Conservation (phyloP, 768 basidiomycete species). For the Rhizopogon vinicolor region DNA sequence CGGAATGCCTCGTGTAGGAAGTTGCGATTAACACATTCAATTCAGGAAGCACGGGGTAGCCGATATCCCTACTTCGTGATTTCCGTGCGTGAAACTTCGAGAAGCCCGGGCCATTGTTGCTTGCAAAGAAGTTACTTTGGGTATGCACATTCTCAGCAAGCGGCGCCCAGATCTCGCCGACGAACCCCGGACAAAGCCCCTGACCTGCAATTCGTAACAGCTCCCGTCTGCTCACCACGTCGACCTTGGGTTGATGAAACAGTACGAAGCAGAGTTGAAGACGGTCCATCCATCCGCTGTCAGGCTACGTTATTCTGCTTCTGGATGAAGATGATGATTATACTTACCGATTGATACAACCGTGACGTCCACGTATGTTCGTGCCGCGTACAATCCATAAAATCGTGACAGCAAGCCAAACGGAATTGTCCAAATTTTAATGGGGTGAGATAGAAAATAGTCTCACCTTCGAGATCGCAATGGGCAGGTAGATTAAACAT, state of each 20-base stretch:
- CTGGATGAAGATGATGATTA: too few species aligned
- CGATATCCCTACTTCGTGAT: conserved; percentile 98
- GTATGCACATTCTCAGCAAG: conserved; percentile 40
- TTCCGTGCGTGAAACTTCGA: conserved; percentile 99
- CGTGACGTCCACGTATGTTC: not conserved
- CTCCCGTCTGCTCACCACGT: conserved; percentile 91
- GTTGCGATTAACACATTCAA: conserved; percentile 5
- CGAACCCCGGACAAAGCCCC: conserved; percentile 55
- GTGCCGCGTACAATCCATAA: too few species aligned
- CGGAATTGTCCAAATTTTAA: not conserved
- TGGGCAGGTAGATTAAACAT: not conserved
- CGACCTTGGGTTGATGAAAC: conserved; percentile 70
- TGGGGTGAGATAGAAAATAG: not conserved
- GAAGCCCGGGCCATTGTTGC: conserved; percentile 86
- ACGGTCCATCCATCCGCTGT: conserved; percentile 36
- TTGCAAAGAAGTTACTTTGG: conserved; percentile 97
- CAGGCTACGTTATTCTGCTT: too few species aligned
- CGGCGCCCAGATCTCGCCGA: not conserved
- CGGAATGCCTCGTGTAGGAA: not conserved
- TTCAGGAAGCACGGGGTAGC: conserved; percentile 95
- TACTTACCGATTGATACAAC: too few species aligned
- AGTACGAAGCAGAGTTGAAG: conserved; percentile 76
- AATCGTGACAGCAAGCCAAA: not conserved
- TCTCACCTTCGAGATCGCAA: not conserved
- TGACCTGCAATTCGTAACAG: conserved; percentile 90